Evolutionary conservation across 2,329 filamentous ascomycete genomes (phyloP).

Genomic region (Penicillium sclerotiorum): DNA sequence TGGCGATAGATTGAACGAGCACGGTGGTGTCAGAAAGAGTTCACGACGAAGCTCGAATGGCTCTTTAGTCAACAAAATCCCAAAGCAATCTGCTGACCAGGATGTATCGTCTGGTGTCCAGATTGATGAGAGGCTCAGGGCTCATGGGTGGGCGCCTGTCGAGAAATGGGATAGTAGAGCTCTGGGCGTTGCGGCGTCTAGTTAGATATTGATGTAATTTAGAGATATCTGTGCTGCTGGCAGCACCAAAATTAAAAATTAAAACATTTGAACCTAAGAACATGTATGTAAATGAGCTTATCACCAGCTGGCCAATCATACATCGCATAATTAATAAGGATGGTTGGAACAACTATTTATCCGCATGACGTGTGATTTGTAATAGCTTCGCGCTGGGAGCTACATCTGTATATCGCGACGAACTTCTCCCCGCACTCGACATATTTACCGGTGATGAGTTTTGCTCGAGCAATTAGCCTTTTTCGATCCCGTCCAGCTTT

Average conservation of each 20-base stretch:
- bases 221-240: slow-evolving; percentile 22
- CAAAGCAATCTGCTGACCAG: slow-evolving; percentile 4
- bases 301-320: slow-evolving; percentile 11
- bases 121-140: slow-evolving; percentile 25
- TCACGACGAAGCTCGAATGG: background rate
- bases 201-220: slow-evolving; percentile 14
- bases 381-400: slow-evolving; percentile 8
- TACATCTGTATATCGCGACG: background rate
- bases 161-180: slow-evolving; percentile 37
- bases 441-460: slow-evolving; percentile 30
- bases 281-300: background rate
- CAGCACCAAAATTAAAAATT: slow-evolving; percentile 12
- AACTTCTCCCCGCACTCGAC: slow-evolving; percentile 17
- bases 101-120: slow-evolving; percentile 12
- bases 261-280: background rate
- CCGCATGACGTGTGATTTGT: slow-evolving; percentile 17
- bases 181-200: slow-evolving; percentile 31
- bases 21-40: slow-evolving; percentile 3
- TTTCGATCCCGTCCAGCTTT: slow-evolving; percentile 11
- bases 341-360: slow-evolving; percentile 2
- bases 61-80: background rate
- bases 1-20: slow-evolving; percentile 19
- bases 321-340: slow-evolving; percentile 13
- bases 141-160: slow-evolving; percentile 33
- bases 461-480: slow-evolving; percentile 27